Evolutionary conservation across 2,329 filamentous ascomycete genomes (phyloP).

Genomic region (Cadophora sp.): DNA sequence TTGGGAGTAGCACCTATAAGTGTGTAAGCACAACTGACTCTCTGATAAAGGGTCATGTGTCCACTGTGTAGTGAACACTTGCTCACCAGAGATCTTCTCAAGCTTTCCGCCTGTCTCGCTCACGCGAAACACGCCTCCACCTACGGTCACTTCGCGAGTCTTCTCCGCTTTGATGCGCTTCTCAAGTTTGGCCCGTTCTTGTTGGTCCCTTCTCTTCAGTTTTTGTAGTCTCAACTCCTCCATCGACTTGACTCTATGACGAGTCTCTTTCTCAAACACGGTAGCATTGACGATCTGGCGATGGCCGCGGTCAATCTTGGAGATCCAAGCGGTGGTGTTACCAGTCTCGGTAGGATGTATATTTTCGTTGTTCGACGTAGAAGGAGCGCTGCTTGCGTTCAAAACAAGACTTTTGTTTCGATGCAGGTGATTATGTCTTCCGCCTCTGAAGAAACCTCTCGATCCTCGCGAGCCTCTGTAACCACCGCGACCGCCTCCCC

Average conservation of each 20-base stretch:
- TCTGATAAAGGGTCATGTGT: conserved; percentile 18
- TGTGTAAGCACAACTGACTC: conserved; percentile 41
- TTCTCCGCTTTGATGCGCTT: conserved; percentile 49
- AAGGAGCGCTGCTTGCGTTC: conserved; percentile 49
- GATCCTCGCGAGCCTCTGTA: conserved; percentile 37
- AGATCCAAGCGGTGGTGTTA: conserved; percentile 63
- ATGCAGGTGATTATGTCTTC: conserved; percentile 51
- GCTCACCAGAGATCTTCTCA: conserved; percentile 72
- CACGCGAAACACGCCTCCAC: conserved; percentile 77
- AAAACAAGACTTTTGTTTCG: conserved; percentile 70
- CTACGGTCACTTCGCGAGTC: conserved; percentile 21
- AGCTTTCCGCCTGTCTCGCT: conserved; percentile 83
- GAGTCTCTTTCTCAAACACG: conserved; percentile 76
- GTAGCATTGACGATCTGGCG: conserved; percentile 83
- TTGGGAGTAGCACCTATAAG: conserved; percentile 73
- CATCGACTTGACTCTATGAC: conserved; percentile 72
- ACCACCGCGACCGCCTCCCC: conserved; percentile 38
- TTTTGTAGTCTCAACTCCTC: conserved; percentile 70
- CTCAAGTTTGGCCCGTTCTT: conserved; percentile 65
- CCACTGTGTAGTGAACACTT: not conserved
- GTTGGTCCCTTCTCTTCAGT: conserved; percentile 57
- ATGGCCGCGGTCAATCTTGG: conserved; percentile 72
- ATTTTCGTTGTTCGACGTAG: conserved; percentile 21
- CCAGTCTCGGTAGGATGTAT: conserved; percentile 19
- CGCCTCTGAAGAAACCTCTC: conserved; percentile 38